Evolutionary conservation across 2,329 filamentous ascomycete species (phyloP), one percentile per base, ranked within the genome.

Genomic region (Diaporthe amygdali): DNA sequence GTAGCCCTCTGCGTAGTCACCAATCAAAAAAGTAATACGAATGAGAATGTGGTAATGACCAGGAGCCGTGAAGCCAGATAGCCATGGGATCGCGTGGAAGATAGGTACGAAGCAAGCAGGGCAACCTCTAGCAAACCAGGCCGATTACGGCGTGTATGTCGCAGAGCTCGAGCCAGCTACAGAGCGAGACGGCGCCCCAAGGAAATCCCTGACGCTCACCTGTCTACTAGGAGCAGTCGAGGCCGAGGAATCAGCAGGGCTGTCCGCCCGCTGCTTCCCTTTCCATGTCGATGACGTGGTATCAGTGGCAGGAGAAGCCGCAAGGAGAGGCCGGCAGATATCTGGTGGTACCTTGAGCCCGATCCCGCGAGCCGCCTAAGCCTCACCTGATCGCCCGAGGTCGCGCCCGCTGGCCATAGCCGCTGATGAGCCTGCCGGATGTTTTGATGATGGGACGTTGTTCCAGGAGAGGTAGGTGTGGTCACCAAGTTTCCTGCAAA

Each of bases 401-500:
- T 91, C 87, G 74, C 92, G 89, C 72, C 91, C 90, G 30, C 85
- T 84, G 34, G 87, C 84, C 77, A 85, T 80, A 72, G 83, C 86
- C 17, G 84, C 81, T 69, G 80, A 78, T 32, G 84, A 81, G 44
- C 82, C 82, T 12, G 78, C 78, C 20, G 82, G 77, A 77, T 85
- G 82, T 76, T 81, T 82, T 7, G 80, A 78, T 8, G 82, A 79
- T 2, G 87, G 86, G 1, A 83, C 84, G 71, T 90, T 90, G 81
- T 98, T 98, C 96, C 96, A 99, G 30, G 94, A 96, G 61, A 99
- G 88, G 81, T 99, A 98, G 10, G 95, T 98, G 82, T 98, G 96
- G 81, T 99, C 96, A 73, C 96, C 96, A 51, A 99, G 89, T 93
- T 98, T 99, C 78, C 96, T 96, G 75, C 64, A 74, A n/a, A 74